Base-by-base conservation (phyloP, 139 green algal genomes). In the Chlamydomonas sphaeroides region DNA sequence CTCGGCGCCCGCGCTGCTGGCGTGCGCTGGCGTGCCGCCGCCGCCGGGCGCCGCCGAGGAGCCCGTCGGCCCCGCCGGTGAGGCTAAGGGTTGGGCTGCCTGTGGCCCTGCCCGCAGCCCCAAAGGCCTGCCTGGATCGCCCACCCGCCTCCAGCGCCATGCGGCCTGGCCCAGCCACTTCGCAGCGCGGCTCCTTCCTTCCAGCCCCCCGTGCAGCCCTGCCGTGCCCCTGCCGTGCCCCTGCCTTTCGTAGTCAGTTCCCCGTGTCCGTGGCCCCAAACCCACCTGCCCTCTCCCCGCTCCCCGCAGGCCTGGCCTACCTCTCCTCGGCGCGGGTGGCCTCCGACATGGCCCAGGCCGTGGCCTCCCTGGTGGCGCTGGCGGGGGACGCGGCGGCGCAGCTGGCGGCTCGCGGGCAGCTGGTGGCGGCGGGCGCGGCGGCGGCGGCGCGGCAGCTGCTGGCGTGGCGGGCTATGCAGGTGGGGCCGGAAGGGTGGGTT, bases 391-490 rank as follows among this genome's bases (percentile, higher is more conserved):
- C 61, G 70, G 70, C 70, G 35, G 20, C 35, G 23, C 17, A 35
- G 33, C 1, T 7, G 30, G 51, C 32, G 30, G 20, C 39, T 20
- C 45, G 41, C 20, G 23, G 10, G 33, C 20, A 20, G 70, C 33
- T 78, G 51, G 15, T 11, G 33, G 23, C 42, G 25, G 21, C 45
- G 70, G 70, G 25, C 7, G 35, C 20, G 51, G 36, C 38, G 73
- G 38, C 36, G 45, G 57, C 56, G 38, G 56, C 20, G 38, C 57
- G 38, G 57, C 56, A 7, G 73, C 57, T 80, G 38, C 38, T 69
- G 73, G 11, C 28, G 8, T 80, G 73, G 73, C 26, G n/a, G 38
- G 32, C 35, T 2, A 57, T 80, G 73, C 73, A 79, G 71, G 71
- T 79, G 71, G 6, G 65, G 65, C n/a, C n/a, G n/a, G n/a, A n/a